Evolutionary conservation across 208 protist species (phyloP), one percentile per base, ranked within the genome.

Genomic region (Acanthamoeba divionensis): DNA sequence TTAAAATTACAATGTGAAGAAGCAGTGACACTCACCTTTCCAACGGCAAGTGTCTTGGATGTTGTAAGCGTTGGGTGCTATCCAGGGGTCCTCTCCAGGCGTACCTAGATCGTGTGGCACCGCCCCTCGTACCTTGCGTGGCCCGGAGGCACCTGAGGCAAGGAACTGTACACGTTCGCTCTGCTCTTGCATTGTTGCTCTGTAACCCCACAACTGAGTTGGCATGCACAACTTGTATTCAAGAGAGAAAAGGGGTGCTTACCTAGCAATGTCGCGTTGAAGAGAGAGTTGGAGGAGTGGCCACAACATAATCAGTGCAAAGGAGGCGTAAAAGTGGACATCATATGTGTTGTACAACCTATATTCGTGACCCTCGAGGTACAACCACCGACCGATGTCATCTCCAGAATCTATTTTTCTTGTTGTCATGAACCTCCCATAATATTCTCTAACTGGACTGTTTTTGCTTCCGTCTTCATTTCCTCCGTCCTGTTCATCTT

Each of bases 331-430:
- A 31, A 96, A 96, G 54, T 96, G 94, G 18, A 96, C 94, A 31
- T 96, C 95, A 60, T 96, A 96, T 0, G 95, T 95, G 65, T 96
- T 96, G 66, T 93, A 94, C 90, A 96, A 95, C 6, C 93, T 29
- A 69, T 96, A 95, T 60, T 96, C 92, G 31, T 62, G 18, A 0
- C 31, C 93, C 45, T 96, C 94, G 4, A 95, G 41, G 73, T 96
- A 96, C 45, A 7, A 44, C 52, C 45, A 94, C n/a, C 38, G 44
- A 8, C 44, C 86, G 48, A 75, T 36, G n/a, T n/a, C n/a, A n/a
- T n/a, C n/a, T n/a, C n/a, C n/a, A n/a, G n/a, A n/a, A n/a, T n/a
- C n/a, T n/a, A n/a, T n/a, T n/a, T n/a, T n/a, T n/a, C n/a, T n/a
- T n/a, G n/a, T n/a, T n/a, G n/a, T n/a, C n/a, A n/a, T n/a, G n/a